Evolutionary conservation across 306 rosid genomes (phyloP).

Genomic region (Rosa multiflora): DNA sequence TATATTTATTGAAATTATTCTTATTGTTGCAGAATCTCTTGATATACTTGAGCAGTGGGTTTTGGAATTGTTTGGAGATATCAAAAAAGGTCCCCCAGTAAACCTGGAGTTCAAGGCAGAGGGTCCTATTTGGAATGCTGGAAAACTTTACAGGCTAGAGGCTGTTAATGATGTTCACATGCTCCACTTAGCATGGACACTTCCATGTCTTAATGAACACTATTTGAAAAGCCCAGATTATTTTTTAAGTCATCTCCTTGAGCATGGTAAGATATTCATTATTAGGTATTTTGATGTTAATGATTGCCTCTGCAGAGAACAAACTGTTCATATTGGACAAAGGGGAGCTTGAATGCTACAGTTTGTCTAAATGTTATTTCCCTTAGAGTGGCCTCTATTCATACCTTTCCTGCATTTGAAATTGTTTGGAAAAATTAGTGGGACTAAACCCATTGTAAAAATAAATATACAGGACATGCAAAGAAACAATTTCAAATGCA

Average conservation of each 20-base stretch:
- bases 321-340: background rate
- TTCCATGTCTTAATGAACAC: constrained; percentile 69
- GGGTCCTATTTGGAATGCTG: constrained; percentile 79
- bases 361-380: background rate
- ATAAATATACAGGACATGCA: background rate
- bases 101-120: constrained; percentile 57
- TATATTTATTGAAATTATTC: constrained; percentile 14
- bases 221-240: constrained; percentile 87
- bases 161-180: constrained; percentile 91
- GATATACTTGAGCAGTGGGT: constrained; percentile 90
- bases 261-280: constrained; percentile 69
- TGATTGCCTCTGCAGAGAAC: background rate
- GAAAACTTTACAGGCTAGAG: constrained; percentile 76
- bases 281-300: constrained; percentile 1
- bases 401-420: background rate
- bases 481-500: background rate
- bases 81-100: constrained; percentile 60
- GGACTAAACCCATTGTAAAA: background rate
- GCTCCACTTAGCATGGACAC: constrained; percentile 78
- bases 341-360: constrained; percentile 7
- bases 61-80: constrained; percentile 66
- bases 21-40: constrained; percentile 66
- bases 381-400: constrained; percentile 5
- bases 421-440: background rate
- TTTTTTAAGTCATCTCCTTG: constrained; percentile 86